A percentile compares a stretch with the other conserved stretches of the same genome.
Conservation (phyloP, 2,329 filamentous ascomycete genomes). For the Ceratocystis harringtonii region DNA sequence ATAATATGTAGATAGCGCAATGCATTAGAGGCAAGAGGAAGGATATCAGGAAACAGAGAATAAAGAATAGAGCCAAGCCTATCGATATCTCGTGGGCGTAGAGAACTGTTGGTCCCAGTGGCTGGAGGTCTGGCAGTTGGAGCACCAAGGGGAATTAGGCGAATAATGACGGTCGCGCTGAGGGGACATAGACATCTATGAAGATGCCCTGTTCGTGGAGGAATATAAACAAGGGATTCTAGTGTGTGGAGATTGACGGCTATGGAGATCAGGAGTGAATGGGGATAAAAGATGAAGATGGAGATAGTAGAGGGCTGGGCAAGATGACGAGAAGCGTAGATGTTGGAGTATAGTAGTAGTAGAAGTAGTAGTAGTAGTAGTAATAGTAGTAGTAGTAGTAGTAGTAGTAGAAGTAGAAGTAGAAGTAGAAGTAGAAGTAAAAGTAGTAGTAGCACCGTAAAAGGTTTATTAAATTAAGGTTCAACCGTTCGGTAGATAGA, state of each 20-base stretch:
- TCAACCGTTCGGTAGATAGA: not conserved
- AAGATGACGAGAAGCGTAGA: not conserved
- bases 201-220: not conserved
- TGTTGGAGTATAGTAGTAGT: not conserved
- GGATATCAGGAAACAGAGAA: not conserved
- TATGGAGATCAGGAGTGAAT: not conserved
- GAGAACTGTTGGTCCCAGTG: constrained; percentile 4
- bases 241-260: not conserved
- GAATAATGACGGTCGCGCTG: not conserved
- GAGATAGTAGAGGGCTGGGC: too few species aligned
- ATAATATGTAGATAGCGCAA: not conserved
- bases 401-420: too few species aligned
- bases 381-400: too few species aligned
- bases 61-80: not conserved
- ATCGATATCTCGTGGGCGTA: constrained; percentile 1
- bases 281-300: not conserved
- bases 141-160: not conserved
- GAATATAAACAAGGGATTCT: not conserved
- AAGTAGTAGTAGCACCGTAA: not conserved
- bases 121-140: not conserved
- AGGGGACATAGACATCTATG: not conserved
- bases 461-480: not conserved
- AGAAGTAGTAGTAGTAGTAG: not conserved
- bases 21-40: not conserved
- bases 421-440: too few species aligned